Percentiles rank a stretch among this genome's conserved stretches.
These are phyloP conservation scores for Yamadazyma sp. DNA, from an alignment of 805 yeast species.

Conservation along the genomic window DNA sequence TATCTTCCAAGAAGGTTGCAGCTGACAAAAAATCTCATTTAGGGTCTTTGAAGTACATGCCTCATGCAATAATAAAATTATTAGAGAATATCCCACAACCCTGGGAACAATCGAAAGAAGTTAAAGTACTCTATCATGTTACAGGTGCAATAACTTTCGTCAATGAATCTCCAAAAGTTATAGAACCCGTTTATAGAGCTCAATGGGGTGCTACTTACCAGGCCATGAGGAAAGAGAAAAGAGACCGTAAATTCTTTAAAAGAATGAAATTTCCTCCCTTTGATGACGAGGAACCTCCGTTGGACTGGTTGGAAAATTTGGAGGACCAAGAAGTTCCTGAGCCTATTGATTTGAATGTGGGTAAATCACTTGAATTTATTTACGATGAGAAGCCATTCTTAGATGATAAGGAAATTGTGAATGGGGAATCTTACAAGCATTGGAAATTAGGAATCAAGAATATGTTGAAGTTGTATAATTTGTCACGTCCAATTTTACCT, in stretches of 20 bases:
- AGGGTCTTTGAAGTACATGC: constrained; percentile 91
- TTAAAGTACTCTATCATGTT: constrained; percentile 81
- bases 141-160: constrained; percentile 96
- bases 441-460: constrained; percentile 66
- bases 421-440: constrained; percentile 72
- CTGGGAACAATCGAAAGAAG: constrained; percentile 88
- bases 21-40: constrained; percentile 83
- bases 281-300: constrained; percentile 96
- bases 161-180: constrained; percentile 86
- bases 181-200: constrained; percentile 86
- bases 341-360: constrained; percentile 66
- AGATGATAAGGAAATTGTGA: constrained; percentile 53
- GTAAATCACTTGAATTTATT: constrained; percentile 67
- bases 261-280: constrained; percentile 94
- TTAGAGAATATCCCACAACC: constrained; percentile 98
- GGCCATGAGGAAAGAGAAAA: constrained; percentile 90
- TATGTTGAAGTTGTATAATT: constrained; percentile 62
- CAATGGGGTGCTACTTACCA: constrained; percentile 96
- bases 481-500: constrained; percentile 69
- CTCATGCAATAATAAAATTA: constrained; percentile 87
- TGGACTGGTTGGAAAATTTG: constrained; percentile 77
- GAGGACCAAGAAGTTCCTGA: constrained; percentile 71
- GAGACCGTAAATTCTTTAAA: constrained; percentile 85
- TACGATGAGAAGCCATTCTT: constrained; percentile 73
- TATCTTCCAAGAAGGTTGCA: constrained; percentile 73